Percentiles rank a stretch among this genome's conserved stretches.
Conservation (phyloP, 139 green algal genomes). For the Pleodorina starrii region DNA sequence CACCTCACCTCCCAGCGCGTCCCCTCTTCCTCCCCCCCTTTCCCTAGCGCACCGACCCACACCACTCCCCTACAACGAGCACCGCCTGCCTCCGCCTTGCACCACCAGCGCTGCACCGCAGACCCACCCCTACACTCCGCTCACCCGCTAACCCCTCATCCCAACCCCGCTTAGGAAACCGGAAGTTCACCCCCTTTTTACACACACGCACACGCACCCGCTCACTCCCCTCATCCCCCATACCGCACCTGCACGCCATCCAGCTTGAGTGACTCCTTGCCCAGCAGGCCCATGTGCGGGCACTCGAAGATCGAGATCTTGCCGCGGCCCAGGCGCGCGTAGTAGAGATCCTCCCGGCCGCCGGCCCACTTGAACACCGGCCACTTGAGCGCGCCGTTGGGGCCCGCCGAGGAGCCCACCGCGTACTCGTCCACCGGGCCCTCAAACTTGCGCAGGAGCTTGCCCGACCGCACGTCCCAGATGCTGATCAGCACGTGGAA, state of each 20-base stretch:
- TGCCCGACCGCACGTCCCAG: conserved; percentile 82
- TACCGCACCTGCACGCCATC: conserved; percentile 78
- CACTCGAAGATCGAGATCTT: conserved; percentile 65
- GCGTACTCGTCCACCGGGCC: conserved; percentile 86
- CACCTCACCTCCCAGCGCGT: too few species aligned
- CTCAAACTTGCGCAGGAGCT: conserved; percentile 77
- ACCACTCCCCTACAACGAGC: too few species aligned
- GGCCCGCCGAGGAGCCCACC: conserved; percentile 68
- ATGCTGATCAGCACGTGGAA: conserved; percentile 75
- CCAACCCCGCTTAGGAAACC: too few species aligned
- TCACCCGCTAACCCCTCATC: too few species aligned
- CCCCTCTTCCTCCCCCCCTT: too few species aligned
- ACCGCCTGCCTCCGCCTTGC: too few species aligned
- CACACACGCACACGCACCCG: too few species aligned
- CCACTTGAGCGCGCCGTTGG: conserved; percentile 82
- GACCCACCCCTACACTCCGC: too few species aligned
- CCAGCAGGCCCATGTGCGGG: conserved; percentile 90
- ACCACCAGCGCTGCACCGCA: too few species aligned
- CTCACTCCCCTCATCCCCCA: too few species aligned
- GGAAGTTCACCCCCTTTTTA: too few species aligned
- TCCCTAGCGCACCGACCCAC: too few species aligned
- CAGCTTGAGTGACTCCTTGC: conserved; percentile 95
- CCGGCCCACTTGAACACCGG: conserved; percentile 96
- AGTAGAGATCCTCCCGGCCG: conserved; percentile 84
- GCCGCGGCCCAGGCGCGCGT: conserved; percentile 88